phyloP scores from a whole-genome alignment of 1,284 basidiomycete species.

The Apiotrichum laibachii region DNA sequence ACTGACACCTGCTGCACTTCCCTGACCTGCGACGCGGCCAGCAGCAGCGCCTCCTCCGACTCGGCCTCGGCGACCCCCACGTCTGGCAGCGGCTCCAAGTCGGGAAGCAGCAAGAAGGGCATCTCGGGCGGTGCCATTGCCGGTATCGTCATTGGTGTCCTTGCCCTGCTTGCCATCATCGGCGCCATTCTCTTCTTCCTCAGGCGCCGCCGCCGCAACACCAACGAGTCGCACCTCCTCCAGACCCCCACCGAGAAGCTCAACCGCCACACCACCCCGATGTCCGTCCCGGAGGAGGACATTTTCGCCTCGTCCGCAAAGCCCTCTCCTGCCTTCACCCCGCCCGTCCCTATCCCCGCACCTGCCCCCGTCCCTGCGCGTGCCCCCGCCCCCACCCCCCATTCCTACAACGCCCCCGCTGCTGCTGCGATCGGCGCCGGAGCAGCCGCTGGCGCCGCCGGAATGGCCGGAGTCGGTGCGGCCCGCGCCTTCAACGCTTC shows the following conservation, averaged over 20 bases:
- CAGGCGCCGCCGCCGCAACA: slow-evolving; percentile 24
- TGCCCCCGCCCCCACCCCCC: background rate
- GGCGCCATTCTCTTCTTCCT: slow-evolving; percentile 33
- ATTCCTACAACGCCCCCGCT: background rate
- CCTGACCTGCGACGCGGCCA: background rate
- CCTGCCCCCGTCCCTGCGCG: no score
- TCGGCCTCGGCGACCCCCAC: slow-evolving; percentile 19
- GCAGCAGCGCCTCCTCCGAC: slow-evolving; percentile 22
- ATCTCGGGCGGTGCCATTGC: slow-evolving; percentile 42
- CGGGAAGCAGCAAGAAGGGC: slow-evolving; percentile 6
- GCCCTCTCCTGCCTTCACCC: no score
- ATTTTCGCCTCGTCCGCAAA: background rate
- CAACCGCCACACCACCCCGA: slow-evolving; percentile 4
- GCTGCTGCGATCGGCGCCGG: background rate
- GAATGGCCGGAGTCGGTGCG: slow-evolving; percentile 8
- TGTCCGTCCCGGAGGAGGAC: background rate
- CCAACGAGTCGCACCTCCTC: background rate
- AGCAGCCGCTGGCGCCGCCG: slow-evolving; percentile 2
- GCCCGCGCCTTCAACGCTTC: background rate
- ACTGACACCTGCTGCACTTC: slow-evolving; percentile 33
- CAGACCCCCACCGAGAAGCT: slow-evolving; percentile 2
- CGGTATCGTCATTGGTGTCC: background rate
- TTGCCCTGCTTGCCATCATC: slow-evolving; percentile 38
- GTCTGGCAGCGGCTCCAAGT: slow-evolving; percentile 9
- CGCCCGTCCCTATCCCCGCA: no score